Base-by-base conservation (phyloP, 2,329 filamentous ascomycete genomes). In the Neocatenulostroma microsporum region DNA sequence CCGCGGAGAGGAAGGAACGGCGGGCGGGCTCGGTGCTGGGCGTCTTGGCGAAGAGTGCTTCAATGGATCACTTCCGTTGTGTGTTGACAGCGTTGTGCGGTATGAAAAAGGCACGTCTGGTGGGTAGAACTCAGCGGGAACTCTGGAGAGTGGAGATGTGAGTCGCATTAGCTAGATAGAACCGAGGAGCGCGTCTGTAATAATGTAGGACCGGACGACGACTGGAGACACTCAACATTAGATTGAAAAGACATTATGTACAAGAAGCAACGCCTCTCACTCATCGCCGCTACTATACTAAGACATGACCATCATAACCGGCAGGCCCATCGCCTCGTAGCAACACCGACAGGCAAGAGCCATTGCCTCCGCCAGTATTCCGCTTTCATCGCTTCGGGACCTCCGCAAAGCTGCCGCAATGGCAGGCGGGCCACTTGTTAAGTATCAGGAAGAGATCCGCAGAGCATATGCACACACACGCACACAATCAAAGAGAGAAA, bases 241-340 rank as follows among this genome's bases (percentile, higher is more conserved):
- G 41, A 37, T 28, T 29, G 35, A 46, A 47, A n/a, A 47, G 44
- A 53, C 47, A 50, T 50, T 53, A 53, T 53, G 37, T 53, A 53
- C 50, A 51, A 42, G 35, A 27, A 34, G 27, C 27, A 37, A 26
- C 30, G 13, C 23, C 21, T 14, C 31, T 30, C 27, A 21, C 30
- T 23, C 20, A 28, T 39, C 18, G 23, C 15, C 21, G n/a, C 27
- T 19, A 31, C 6, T 18, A 34, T 33, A 27, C 29, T 23, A 30
- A 33, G 37, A 36, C 32, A 34, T 33, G n/a, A n/a, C n/a, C n/a
- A n/a, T n/a, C n/a, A n/a, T n/a, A n/a, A n/a, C n/a, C n/a, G n/a
- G n/a, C n/a, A n/a, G n/a, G n/a, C n/a, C n/a, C 36, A 32, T 15
- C 23, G 37, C 37, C 30, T 37, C 21, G 38, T 29, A 8, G 26